A percentile compares a stretch with the other conserved stretches of the same genome.
phyloP scores from a whole-genome alignment of 441 rosid genomes.

The Viola pubescens region DNA sequence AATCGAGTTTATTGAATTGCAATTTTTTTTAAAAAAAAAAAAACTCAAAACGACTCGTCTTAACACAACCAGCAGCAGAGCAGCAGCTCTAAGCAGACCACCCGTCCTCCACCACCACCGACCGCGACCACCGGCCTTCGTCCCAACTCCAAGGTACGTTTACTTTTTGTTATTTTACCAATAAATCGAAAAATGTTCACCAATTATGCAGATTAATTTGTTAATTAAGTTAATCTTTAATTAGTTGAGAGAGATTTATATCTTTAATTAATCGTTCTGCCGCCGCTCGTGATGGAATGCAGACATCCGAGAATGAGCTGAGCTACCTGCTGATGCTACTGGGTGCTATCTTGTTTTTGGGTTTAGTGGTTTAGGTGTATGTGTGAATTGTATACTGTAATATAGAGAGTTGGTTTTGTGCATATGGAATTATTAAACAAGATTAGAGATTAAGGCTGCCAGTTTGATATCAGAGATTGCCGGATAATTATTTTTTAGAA shows the following conservation, averaged over 20 bases:
- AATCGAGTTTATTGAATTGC: no score
- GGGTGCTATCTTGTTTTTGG: not conserved
- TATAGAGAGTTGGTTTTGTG: slow-evolving; percentile 1
- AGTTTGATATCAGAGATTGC: no score
- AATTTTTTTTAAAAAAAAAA: no score
- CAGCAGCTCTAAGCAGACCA: no score
- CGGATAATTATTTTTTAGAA: no score
- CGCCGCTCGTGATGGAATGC: slow-evolving; percentile 18
- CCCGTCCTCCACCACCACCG: no score
- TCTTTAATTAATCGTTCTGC: slow-evolving; percentile 6
- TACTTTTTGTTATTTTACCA: not conserved
- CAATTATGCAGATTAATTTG: not conserved
- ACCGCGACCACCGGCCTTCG: no score
- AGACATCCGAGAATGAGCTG: slow-evolving; percentile 19
- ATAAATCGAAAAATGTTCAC: not conserved
- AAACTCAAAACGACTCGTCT: no score
- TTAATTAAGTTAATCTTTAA: not conserved
- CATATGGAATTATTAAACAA: slow-evolving; percentile 3
- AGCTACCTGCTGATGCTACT: slow-evolving; percentile 1
- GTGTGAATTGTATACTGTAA: not conserved
- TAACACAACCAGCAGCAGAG: no score
- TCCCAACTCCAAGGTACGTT: no score
- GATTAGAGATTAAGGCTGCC: no score
- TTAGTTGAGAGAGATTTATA: not conserved
- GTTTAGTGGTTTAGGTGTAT: not conserved